A percentile compares a stretch with the other conserved stretches of the same genome.
phyloP scores from a whole-genome alignment of 2,329 filamentous ascomycete species.

The Sporothrix phasma region DNA sequence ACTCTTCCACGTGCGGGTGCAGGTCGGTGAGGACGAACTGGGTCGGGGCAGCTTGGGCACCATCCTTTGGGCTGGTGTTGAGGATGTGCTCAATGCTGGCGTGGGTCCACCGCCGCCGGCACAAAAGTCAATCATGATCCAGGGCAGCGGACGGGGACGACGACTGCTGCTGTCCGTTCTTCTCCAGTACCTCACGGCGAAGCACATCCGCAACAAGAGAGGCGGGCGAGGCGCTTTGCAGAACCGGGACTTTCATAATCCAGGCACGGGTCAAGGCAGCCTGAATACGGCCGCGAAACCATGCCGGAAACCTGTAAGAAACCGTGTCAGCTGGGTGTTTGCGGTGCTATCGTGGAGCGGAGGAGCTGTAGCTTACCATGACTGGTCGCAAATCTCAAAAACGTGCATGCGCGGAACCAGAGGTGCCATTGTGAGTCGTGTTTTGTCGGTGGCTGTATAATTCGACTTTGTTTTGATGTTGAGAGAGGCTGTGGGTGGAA shows the following conservation, averaged over 20 bases:
- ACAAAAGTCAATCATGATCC: slow-evolving; percentile 66
- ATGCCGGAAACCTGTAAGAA: slow-evolving; percentile 50
- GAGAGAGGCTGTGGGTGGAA: not conserved
- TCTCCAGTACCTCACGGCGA: slow-evolving; percentile 18
- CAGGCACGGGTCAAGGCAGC: slow-evolving; percentile 54
- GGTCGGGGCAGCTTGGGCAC: slow-evolving; percentile 12
- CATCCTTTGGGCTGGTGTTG: slow-evolving; percentile 30
- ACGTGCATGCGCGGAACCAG: slow-evolving; percentile 46
- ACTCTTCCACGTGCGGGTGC: slow-evolving; percentile 52
- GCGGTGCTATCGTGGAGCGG: not conserved
- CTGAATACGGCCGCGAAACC: slow-evolving; percentile 55
- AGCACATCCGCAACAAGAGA: slow-evolving; percentile 50
- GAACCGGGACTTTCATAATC: slow-evolving; percentile 47
- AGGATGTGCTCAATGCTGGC: slow-evolving; percentile 49
- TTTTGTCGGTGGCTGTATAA: not conserved
- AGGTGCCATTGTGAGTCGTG: slow-evolving; percentile 14
- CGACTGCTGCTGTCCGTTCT: not conserved
- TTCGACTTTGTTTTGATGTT: no score
- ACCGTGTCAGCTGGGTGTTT: not conserved
- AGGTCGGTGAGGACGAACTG: slow-evolving; percentile 57
- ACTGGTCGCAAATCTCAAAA: slow-evolving; percentile 58
- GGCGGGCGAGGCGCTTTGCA: slow-evolving; percentile 50
- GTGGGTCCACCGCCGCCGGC: slow-evolving; percentile 65
- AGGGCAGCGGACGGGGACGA: slow-evolving; percentile 36
- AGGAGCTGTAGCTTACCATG: slow-evolving; percentile 38